Conservation (phyloP, 768 basidiomycete species). For the Fomitopsis pulvina region DNA sequence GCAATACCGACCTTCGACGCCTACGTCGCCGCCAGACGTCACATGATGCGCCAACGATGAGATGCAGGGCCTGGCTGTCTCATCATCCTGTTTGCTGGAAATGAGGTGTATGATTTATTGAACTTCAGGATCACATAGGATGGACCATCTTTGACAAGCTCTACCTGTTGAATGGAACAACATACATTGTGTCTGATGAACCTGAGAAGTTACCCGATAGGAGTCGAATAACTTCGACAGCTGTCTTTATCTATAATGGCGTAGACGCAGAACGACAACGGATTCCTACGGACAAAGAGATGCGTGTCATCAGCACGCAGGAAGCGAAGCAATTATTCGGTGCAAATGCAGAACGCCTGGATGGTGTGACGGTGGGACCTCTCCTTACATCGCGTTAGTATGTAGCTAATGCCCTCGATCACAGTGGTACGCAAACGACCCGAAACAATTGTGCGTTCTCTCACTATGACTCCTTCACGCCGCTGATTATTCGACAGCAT, state of each 20-base stretch:
- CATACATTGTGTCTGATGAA: slow-evolving; percentile 75
- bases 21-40: background rate
- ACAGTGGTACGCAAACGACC: slow-evolving; percentile 79
- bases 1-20: background rate
- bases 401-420: background rate
- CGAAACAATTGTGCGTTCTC: slow-evolving; percentile 64
- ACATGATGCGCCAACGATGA: too few species aligned
- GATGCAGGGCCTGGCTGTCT: too few species aligned
- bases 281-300: slow-evolving; percentile 71
- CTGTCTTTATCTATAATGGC: slow-evolving; percentile 49
- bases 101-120: background rate
- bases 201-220: slow-evolving; percentile 61
- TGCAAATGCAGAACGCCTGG: slow-evolving; percentile 61
- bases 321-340: slow-evolving; percentile 70
- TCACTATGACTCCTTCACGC: background rate
- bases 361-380: slow-evolving; percentile 60
- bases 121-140: slow-evolving; percentile 36
- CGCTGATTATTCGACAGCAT: slow-evolving; percentile 40
- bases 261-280: slow-evolving; percentile 48
- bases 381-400: background rate
- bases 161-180: slow-evolving; percentile 74
- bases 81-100: background rate
- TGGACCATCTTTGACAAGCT: slow-evolving; percentile 89
- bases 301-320: slow-evolving; percentile 64
- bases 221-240: slow-evolving; percentile 66